Conservation (phyloP, 2,329 filamentous ascomycete genomes). For the Thyridium curvatum region DNA sequence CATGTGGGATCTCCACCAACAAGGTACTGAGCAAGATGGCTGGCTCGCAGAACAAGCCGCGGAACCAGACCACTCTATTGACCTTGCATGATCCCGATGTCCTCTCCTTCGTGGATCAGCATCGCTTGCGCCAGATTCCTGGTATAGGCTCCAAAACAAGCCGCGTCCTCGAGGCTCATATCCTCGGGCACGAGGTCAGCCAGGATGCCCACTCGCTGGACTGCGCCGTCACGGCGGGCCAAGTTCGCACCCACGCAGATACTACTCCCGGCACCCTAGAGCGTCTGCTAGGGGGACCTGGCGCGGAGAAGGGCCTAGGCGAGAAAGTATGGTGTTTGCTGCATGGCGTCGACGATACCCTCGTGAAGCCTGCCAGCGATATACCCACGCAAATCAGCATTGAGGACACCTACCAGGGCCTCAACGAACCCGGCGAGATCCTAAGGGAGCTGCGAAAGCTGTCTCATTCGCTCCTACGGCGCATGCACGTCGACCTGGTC, state of each 20-base stretch:
- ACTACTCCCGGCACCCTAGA: conserved; percentile 63
- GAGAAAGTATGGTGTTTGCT: conserved; percentile 69
- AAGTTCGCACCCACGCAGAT: conserved; percentile 55
- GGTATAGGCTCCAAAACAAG: conserved; percentile 80
- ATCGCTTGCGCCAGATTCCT: conserved; percentile 74
- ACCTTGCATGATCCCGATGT: conserved; percentile 54
- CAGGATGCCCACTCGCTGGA: conserved; percentile 28
- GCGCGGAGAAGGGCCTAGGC: conserved; percentile 66
- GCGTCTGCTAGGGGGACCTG: conserved; percentile 61
- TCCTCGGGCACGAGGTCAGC: conserved; percentile 29
- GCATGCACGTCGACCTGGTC: conserved; percentile 74
- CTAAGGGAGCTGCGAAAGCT: conserved; percentile 63
- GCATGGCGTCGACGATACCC: conserved; percentile 70
- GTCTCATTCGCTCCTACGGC: conserved; percentile 61
- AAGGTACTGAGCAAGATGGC: conserved; percentile 83
- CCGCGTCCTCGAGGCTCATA: conserved; percentile 43
- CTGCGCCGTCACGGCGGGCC: conserved; percentile 51
- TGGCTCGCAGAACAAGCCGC: conserved; percentile 79
- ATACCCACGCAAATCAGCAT: conserved; percentile 88
- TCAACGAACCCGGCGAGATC: conserved; percentile 60
- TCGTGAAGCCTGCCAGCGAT: conserved; percentile 65
- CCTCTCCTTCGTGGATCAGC: conserved; percentile 63
- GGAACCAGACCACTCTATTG: conserved; percentile 77
- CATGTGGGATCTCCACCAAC: conserved; percentile 80
- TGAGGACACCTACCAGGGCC: conserved; percentile 78